phyloP scores from a whole-genome alignment of 306 rosid genomes.

The Rosa chinensis region DNA sequence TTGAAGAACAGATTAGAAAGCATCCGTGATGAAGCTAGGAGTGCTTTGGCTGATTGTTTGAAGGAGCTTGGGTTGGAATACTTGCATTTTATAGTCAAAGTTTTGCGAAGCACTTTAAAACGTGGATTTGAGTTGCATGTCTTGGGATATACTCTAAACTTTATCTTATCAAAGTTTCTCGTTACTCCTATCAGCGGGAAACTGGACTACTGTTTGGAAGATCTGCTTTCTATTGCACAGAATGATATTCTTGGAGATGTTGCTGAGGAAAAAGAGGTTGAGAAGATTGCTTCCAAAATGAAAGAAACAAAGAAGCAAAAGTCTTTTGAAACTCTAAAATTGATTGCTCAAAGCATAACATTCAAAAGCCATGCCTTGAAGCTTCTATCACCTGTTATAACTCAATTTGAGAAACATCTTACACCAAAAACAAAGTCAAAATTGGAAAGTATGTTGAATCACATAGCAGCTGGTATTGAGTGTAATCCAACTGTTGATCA shows the following conservation, averaged over 20 bases:
- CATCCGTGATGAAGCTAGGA: constrained; percentile 89
- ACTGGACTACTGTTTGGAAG: constrained; percentile 83
- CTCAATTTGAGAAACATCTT: constrained; percentile 58
- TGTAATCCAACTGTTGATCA: constrained; percentile 75
- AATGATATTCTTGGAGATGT: constrained; percentile 87
- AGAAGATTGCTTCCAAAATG: constrained; percentile 92
- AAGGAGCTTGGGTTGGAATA: constrained; percentile 90
- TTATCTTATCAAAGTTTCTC: constrained; percentile 72
- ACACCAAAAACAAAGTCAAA: constrained; percentile 67
- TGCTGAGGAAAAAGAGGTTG: constrained; percentile 93
- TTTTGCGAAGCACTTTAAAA: constrained; percentile 66
- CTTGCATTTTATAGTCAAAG: constrained; percentile 75
- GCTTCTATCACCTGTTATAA: constrained; percentile 69
- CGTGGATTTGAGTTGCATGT: constrained; percentile 94
- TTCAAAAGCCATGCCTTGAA: constrained; percentile 68
- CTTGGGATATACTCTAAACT: constrained; percentile 81
- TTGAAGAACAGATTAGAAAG: constrained; percentile 82
- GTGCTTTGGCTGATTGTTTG: constrained; percentile 81
- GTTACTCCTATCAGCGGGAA: constrained; percentile 49
- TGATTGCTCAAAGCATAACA: constrained; percentile 73
- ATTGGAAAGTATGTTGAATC: constrained; percentile 72
- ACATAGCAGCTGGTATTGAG: constrained; percentile 83
- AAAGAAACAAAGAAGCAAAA: constrained; percentile 77
- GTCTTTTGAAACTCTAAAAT: constrained; percentile 77
- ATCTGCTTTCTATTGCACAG: constrained; percentile 74